Percentiles rank a stretch among this genome's conserved stretches.
phyloP scores from a whole-genome alignment of 1,284 basidiomycete species.

The Coniferiporia weirii region DNA sequence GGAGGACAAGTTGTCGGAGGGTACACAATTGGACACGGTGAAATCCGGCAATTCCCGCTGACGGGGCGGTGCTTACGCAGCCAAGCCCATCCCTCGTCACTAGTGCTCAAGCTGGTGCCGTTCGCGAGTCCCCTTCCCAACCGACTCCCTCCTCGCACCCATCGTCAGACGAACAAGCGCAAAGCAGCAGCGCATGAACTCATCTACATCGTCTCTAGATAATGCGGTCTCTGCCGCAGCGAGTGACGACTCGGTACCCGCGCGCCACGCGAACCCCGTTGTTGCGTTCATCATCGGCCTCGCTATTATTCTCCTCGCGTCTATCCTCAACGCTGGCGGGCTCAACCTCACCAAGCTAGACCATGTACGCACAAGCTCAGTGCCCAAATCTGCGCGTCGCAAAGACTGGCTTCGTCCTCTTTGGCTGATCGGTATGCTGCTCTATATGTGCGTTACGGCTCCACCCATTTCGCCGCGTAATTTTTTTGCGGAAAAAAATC shows the following conservation, averaged over 20 bases:
- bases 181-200: not conserved
- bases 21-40: too few species aligned
- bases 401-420: slow-evolving; percentile 73
- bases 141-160: too few species aligned
- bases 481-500: too few species aligned
- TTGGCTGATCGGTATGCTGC: slow-evolving; percentile 78
- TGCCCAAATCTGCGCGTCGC: slow-evolving; percentile 63
- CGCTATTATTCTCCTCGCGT: slow-evolving; percentile 71
- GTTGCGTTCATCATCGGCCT: slow-evolving; percentile 78
- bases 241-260: not conserved
- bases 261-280: slow-evolving; percentile 41
- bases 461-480: too few species aligned
- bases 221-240: not conserved
- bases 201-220: not conserved
- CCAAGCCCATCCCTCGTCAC: too few species aligned
- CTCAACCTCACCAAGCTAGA: slow-evolving; percentile 82
- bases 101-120: too few species aligned
- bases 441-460: slow-evolving; percentile 59
- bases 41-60: too few species aligned
- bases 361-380: slow-evolving; percentile 67
- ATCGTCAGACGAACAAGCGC: too few species aligned
- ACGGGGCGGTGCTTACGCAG: too few species aligned
- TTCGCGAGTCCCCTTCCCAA: too few species aligned
- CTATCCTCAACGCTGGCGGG: slow-evolving; percentile 79
- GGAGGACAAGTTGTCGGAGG: too few species aligned